These are phyloP conservation scores for Sugiyamaella americana DNA, from an alignment of 805 yeast genomes.

Conservation along the genomic window DNA sequence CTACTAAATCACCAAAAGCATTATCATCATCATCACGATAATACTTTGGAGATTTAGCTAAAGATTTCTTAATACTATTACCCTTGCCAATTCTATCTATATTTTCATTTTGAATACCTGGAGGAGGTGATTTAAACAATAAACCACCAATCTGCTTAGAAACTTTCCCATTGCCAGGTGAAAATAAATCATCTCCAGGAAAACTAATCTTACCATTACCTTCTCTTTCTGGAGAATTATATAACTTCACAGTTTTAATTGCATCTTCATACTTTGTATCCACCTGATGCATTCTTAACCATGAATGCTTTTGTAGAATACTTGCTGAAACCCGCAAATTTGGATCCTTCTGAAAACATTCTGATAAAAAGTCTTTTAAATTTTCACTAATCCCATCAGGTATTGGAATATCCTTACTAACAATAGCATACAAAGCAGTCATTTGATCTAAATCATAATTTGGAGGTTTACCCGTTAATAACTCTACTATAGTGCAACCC, in stretches of 20 bases:
- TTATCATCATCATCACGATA: conserved; percentile 8
- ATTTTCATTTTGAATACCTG: background rate
- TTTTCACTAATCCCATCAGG: conserved; percentile 44
- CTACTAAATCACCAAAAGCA: conserved; percentile 17
- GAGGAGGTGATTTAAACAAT: background rate
- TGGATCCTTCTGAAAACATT: conserved; percentile 71
- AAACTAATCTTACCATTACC: background rate
- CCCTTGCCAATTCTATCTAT: too few relatives aligned
- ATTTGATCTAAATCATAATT: conserved; percentile 68
- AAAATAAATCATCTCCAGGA: background rate
- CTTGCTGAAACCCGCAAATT: conserved; percentile 50
- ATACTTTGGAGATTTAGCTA: background rate
- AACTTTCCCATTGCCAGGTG: too few relatives aligned
- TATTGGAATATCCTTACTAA: conserved; percentile 66
- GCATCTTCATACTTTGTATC: conserved; percentile 22
- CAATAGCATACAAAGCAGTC: conserved; percentile 80
- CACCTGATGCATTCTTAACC: conserved; percentile 39
- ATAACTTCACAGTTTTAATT: conserved; percentile 24
- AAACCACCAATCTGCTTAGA: background rate
- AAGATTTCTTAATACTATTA: background rate
- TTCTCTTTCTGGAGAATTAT: background rate
- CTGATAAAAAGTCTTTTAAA: conserved; percentile 51
- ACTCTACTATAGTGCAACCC: conserved; percentile 90
- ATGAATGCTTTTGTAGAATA: conserved; percentile 50
- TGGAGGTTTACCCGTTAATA: conserved; percentile 83